These are phyloP conservation scores for Omphalotus olearius DNA, from an alignment of 1,284 basidiomycete genomes.

Conservation along the genomic window DNA sequence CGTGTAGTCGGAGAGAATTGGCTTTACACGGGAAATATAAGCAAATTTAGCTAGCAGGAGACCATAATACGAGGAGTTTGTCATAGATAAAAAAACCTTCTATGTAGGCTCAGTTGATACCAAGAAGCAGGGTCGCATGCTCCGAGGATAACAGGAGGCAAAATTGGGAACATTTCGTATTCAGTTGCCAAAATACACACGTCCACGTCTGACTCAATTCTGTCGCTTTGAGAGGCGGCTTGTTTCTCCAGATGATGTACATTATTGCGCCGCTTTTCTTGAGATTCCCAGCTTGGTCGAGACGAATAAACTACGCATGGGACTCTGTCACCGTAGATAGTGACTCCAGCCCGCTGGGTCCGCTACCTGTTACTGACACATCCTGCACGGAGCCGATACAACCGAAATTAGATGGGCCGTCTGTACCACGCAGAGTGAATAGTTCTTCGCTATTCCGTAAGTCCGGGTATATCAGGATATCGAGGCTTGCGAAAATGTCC, in stretches of 20 bases:
- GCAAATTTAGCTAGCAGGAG: conserved; percentile 49
- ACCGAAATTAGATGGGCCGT: conserved; percentile 41
- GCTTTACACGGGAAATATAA: conserved; percentile 58
- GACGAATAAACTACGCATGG: conserved; percentile 50
- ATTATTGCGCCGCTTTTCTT: too few relatives aligned
- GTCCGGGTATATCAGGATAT: conserved; percentile 54
- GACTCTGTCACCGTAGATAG: conserved; percentile 47
- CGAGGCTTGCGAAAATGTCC: conserved; percentile 66
- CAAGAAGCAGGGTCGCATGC: conserved; percentile 34
- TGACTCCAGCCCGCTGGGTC: conserved; percentile 72
- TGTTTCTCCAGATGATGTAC: too few relatives aligned
- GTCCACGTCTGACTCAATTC: conserved; percentile 48
- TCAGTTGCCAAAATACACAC: conserved; percentile 71
- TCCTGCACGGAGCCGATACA: conserved; percentile 25
- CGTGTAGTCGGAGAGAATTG: conserved; percentile 44
- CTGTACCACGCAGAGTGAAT: conserved; percentile 61
- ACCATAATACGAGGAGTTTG: conserved; percentile 59
- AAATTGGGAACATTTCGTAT: conserved; percentile 63
- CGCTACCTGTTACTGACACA: conserved; percentile 67
- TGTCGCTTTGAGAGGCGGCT: conserved; percentile 51
- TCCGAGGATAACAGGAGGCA: conserved; percentile 29
- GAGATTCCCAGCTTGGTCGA: conserved; percentile 24
- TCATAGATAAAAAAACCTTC: conserved; percentile 47
- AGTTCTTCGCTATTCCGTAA: conserved; percentile 55
- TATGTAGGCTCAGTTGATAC: too few relatives aligned